A percentile compares a stretch with the other conserved stretches of the same genome.
Evolutionary conservation across 805 yeast genomes (phyloP).

Genomic region (Ogataea ganodermae): DNA sequence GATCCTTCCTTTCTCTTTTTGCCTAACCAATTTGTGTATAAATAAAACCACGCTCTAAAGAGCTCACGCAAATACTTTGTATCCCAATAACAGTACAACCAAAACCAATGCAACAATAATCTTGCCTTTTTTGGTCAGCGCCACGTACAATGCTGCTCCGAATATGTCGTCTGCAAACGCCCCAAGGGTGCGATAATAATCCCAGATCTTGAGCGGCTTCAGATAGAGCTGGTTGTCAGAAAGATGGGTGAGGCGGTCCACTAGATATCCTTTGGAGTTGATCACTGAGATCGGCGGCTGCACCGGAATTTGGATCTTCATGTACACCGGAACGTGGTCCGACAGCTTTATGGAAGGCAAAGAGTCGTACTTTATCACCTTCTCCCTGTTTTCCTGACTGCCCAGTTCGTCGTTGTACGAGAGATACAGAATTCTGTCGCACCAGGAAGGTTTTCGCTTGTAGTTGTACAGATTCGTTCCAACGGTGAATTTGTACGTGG

Average conservation of each 20-base stretch:
- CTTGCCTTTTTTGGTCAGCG: slow-evolving; percentile 27
- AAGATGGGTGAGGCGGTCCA: slow-evolving; percentile 27
- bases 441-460: slow-evolving; percentile 83
- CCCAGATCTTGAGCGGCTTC: slow-evolving; percentile 27
- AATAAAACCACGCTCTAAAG: neutral
- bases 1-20: neutral
- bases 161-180: slow-evolving; percentile 21
- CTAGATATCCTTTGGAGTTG: slow-evolving; percentile 29
- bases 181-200: slow-evolving; percentile 19
- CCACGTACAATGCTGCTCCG: slow-evolving; percentile 18
- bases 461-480: slow-evolving; percentile 49
- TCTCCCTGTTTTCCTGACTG: neutral
- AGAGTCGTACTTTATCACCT: slow-evolving; percentile 48
- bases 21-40: neutral
- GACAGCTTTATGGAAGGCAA: slow-evolving; percentile 52
- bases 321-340: slow-evolving; percentile 80
- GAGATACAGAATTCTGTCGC: slow-evolving; percentile 76
- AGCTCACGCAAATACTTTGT: neutral
- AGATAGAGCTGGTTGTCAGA: slow-evolving; percentile 28
- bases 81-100: slow-evolving; percentile 3
- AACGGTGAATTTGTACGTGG: slow-evolving; percentile 71
- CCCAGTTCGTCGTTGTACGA: slow-evolving; percentile 35
- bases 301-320: slow-evolving; percentile 51
- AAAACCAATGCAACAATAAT: slow-evolving; percentile 12
- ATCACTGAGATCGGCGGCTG: slow-evolving; percentile 42